Evolutionary conservation across 352 stramenopile species (phyloP), one percentile per base, ranked within the genome.

Genomic region (Phytophthora nicotianae): DNA sequence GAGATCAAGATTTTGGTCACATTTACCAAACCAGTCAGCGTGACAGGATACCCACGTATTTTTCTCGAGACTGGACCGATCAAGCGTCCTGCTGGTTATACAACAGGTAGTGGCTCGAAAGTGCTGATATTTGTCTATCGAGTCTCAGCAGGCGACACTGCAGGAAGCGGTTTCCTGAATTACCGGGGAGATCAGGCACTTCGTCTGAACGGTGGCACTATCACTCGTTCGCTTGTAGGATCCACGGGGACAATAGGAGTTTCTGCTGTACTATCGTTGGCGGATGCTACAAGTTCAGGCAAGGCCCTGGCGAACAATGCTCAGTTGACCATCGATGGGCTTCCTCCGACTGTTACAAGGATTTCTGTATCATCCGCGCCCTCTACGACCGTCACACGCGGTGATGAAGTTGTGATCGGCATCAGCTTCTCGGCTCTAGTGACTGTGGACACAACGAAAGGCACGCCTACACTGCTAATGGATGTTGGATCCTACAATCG

Each of bases 21-120:
- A 19, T 95, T 95, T 66, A 94, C 83, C 0, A 92, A 91, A 43
- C 72, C 82, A n/a, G 87, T 95, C 0, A 65, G 48, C 0, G 85
- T 95, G 17, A 64, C 54, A 0, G 85, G 83, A 1, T 89, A 89
- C 16, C 87, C 87, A 6, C 71, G 83, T 8, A 46, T 95, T 17
- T 88, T 86, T 50, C 65, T 95, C 11, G 81, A 93, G 55, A 94
- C 85, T 0, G 83, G 81, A 4, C 64, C 67, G 0, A 85, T 91
- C 49, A 90, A 91, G 55, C 79, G 80, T 7, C 72, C 79, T 20
- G 87, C 87, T 0, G 72, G 76, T 3, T 96, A 93, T 66, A 72
- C 50, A 21, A 77, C 72, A 21, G 87, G 87, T 1, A 81, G 77
- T 37, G 83, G 77, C 8, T 88, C 81, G 0, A 90, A 83, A 43